Evolutionary conservation across 192 early-diverging fungal genomes (phyloP).

Genomic region (Radiomyces spectabilis): DNA sequence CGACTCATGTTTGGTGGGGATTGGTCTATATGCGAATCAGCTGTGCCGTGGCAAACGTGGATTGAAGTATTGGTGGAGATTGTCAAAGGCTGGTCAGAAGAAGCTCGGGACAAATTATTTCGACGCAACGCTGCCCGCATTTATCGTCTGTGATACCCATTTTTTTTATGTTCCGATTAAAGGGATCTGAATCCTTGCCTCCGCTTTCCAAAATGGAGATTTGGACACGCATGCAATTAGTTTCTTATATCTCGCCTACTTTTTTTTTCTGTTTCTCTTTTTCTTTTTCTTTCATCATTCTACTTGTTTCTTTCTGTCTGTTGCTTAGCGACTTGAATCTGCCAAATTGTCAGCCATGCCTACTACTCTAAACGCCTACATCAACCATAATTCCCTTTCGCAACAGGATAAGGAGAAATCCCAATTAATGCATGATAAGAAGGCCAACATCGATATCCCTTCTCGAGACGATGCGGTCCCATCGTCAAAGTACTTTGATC

Average conservation of each 20-base stretch:
- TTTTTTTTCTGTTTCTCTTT: neutral
- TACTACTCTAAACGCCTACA: too few species aligned
- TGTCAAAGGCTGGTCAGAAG: constrained; percentile 7
- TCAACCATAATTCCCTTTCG: too few species aligned
- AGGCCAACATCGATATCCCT: too few species aligned
- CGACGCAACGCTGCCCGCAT: constrained; percentile 11
- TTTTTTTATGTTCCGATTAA: too few species aligned
- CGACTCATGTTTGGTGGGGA: constrained; percentile 26
- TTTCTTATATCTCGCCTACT: neutral
- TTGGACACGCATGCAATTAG: neutral
- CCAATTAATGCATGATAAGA: too few species aligned
- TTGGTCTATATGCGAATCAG: constrained; percentile 20
- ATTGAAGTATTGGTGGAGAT: constrained; percentile 10
- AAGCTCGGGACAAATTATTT: constrained; percentile 21
- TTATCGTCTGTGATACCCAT: too few species aligned
- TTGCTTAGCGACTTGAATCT: neutral
- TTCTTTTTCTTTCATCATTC: constrained; percentile 6
- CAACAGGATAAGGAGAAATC: too few species aligned
- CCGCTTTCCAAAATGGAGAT: neutral
- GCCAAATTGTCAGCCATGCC: too few species aligned
- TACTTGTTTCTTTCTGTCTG: neutral
- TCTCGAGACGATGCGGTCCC: too few species aligned
- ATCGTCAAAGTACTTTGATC: too few species aligned
- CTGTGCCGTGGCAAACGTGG: constrained; percentile 14
- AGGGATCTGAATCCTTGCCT: neutral